phyloP scores from a whole-genome alignment of 2,329 filamentous ascomycete genomes.

The Trichocomaceae sp. region DNA sequence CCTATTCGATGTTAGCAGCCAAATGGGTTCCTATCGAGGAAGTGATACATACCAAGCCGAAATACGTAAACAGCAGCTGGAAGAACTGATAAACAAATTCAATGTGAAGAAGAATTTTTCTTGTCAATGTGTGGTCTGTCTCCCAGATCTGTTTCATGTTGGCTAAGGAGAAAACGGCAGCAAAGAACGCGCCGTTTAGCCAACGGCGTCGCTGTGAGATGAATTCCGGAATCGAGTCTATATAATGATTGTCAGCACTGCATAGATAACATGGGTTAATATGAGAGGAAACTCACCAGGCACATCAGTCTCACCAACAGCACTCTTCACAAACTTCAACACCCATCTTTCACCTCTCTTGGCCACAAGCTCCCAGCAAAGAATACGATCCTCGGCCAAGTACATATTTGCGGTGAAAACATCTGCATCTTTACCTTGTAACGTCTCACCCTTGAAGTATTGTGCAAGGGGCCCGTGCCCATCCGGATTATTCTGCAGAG shows the following conservation, averaged over 20 bases:
- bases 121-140: conserved; percentile 82
- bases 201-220: conserved; percentile 93
- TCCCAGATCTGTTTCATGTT: conserved; percentile 90
- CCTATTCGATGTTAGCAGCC: conserved; percentile 35
- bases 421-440: conserved; percentile 92
- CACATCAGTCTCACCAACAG: conserved; percentile 95
- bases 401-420: conserved; percentile 99
- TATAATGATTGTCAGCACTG: background rate
- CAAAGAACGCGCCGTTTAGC: conserved; percentile 98
- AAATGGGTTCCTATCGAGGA: background rate
- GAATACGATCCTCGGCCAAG: conserved; percentile 93
- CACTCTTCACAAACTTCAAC: conserved; percentile 93
- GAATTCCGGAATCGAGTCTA: conserved; percentile 89
- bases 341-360: conserved; percentile 95
- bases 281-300: conserved; percentile 54
- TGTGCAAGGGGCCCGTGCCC: conserved; percentile 93
- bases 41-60: conserved; percentile 60
- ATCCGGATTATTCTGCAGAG: conserved; percentile 91
- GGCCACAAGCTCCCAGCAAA: conserved; percentile 95
- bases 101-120: conserved; percentile 86
- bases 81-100: conserved; percentile 95
- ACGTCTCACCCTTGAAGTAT: conserved; percentile 97
- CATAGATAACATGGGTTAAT: background rate
- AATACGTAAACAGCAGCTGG: conserved; percentile 90
- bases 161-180: conserved; percentile 91